Evolutionary conservation across 148 eudicot species (phyloP).

Genomic region (Rhododendron vialii): DNA sequence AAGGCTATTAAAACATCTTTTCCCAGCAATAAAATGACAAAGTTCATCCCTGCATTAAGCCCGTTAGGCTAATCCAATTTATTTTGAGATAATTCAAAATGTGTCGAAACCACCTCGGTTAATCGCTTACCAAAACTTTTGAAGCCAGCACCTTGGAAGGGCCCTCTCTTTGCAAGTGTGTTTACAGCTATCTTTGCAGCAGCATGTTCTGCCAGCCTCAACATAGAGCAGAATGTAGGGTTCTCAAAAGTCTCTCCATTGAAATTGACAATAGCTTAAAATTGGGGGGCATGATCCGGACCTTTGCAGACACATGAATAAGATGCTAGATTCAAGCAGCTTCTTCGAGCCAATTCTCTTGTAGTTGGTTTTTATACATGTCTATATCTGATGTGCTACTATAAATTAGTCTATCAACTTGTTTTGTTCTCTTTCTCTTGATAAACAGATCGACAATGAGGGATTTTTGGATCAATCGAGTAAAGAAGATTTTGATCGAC

Average conservation of each 20-base stretch:
- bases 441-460: neutral
- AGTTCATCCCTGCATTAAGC: no score
- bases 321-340: constrained; percentile 55
- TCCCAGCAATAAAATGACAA: no score
- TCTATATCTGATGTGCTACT: constrained; percentile 11
- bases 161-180: constrained; percentile 40
- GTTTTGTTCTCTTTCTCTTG: neutral
- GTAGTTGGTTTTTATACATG: constrained; percentile 57
- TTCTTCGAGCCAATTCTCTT: constrained; percentile 60
- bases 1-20: no score
- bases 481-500: no score
- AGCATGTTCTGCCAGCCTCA: constrained; percentile 58
- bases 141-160: constrained; percentile 54
- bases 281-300: constrained; percentile 56
- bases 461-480: no score
- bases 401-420: neutral
- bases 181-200: constrained; percentile 62
- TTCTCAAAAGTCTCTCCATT: constrained; percentile 55
- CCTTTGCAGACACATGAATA: constrained; percentile 58
- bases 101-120: neutral
- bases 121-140: constrained; percentile 37
- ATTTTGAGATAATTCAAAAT: no score
- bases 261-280: constrained; percentile 53
- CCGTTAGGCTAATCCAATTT: no score
- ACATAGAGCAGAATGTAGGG: constrained; percentile 41